These are phyloP conservation scores for Apiospora kogelbergensis DNA, from an alignment of 2,329 filamentous ascomycete genomes.

Conservation along the genomic window DNA sequence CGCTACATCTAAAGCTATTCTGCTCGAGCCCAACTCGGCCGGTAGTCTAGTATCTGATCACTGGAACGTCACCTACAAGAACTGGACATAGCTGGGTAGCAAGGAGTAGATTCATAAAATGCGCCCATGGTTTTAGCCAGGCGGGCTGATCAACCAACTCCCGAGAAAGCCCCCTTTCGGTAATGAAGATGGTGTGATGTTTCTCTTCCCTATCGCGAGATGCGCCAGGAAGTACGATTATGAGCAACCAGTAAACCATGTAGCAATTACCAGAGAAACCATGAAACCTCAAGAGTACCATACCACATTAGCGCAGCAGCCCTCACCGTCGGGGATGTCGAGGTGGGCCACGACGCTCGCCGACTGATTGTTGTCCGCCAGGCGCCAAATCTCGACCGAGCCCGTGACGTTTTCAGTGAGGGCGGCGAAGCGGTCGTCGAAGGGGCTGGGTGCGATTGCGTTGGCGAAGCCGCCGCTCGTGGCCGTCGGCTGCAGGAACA, in stretches of 20 bases:
- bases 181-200: not conserved
- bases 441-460: conserved; percentile 31
- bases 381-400: conserved; percentile 36
- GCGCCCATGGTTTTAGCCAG: not conserved
- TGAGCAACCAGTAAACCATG: not conserved
- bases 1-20: conserved; percentile 13
- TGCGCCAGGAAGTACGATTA: too few relatives aligned
- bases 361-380: conserved; percentile 18
- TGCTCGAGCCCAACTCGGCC: conserved; percentile 15
- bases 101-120: not conserved
- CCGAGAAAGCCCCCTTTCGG: not conserved
- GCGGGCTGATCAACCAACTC: not conserved
- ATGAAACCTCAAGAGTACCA: conserved; percentile 15
- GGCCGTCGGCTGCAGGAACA: conserved; percentile 30
- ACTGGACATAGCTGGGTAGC: not conserved
- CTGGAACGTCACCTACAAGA: conserved; percentile 18
- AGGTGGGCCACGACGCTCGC: conserved; percentile 20
- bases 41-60: conserved; percentile 21
- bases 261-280: not conserved
- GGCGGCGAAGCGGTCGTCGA: conserved; percentile 32
- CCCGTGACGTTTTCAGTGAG: conserved; percentile 35
- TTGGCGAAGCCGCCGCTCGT: conserved; percentile 36
- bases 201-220: not conserved
- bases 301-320: conserved; percentile 29
- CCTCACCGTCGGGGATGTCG: conserved; percentile 21